Base-by-base conservation (phyloP, 768 basidiomycete species). In the Tulasnella sp. region DNA sequence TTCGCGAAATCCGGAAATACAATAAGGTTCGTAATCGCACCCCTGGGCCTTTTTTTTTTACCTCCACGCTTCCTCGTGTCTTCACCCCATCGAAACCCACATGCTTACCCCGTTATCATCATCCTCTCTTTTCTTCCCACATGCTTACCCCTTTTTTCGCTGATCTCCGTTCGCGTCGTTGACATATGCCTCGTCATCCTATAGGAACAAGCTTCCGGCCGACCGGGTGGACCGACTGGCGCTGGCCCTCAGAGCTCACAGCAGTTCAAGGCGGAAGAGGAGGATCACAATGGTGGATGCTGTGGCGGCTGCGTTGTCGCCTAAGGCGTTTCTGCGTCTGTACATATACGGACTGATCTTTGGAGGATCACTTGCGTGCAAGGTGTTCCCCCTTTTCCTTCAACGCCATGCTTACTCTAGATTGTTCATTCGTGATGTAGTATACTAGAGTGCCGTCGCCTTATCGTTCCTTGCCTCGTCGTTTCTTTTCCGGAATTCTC, bases 1-100 rank as follows among this genome's bases (percentile, higher is more conserved):
- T 99, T 38, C 90, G 96, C 39, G 93, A 96, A 83, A 97, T 97
- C 80, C 88, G 95, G 81, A 91, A 91, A 82, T 96, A 94, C 82
- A 97, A 96, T 86, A 94, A 93, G 87, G 95, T 93, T 78, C 36
- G 73, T 74, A 4, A 7, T 39, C 38, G 78, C 25, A 74, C 79
- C 52, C 77, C 79, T 58, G 54, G 11, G 76, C 79, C n/a, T 76
- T 68, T 54, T 40, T 39, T n/a, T 19, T 67, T 22, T 67, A 22
- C 75, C 29, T 58, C 54, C 54, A 58, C n/a, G 54, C 29, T 58
- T 58, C 54, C 54, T 17, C 54, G 54, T 58, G 54, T 58, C 54
- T 58, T 58, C 54, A 31, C 25, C n/a, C 12, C 25, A 58, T 25
- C 29, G 22, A 31, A n/a, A 58, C 54, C 54, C 54, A 58, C 40